Percentiles rank a stretch among this genome's conserved stretches.
Conservation (phyloP, 768 basidiomycete genomes). For the Daedaleopsis nitida region DNA sequence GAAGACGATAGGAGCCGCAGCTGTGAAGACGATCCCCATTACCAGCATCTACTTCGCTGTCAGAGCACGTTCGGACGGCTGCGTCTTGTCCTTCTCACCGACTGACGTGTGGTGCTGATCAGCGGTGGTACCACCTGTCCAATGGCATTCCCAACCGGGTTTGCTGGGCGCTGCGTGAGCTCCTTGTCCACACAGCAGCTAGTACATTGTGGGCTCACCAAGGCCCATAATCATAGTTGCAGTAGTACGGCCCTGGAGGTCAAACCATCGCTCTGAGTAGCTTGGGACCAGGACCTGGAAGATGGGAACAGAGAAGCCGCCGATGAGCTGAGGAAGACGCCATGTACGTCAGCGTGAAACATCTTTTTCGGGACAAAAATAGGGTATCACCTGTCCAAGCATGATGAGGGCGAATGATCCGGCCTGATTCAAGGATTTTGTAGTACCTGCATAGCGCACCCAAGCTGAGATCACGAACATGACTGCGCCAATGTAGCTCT, state of each 20-base stretch:
- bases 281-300: conserved; percentile 80
- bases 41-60: conserved; percentile 54
- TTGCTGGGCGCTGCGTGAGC: conserved; percentile 43
- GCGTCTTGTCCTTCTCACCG: conserved; percentile 44
- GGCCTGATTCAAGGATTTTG: conserved; percentile 48
- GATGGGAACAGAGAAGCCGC: conserved; percentile 66
- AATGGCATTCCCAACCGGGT: conserved; percentile 73
- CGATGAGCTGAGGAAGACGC: conserved; percentile 49
- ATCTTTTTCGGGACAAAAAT: background rate
- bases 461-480: conserved; percentile 67
- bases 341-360: background rate
- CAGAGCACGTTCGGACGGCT: background rate
- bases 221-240: conserved; percentile 66
- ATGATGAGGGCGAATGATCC: conserved; percentile 69
- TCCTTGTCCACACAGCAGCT: background rate
- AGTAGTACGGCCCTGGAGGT: conserved; percentile 72
- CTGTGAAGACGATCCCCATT: conserved; percentile 74
- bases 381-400: conserved; percentile 64
- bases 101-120: conserved; percentile 49
- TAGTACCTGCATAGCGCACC: conserved; percentile 78
- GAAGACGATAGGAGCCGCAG: conserved; percentile 56
- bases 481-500: conserved; percentile 65
- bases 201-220: conserved; percentile 29
- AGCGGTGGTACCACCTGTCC: conserved; percentile 75
- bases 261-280: conserved; percentile 86